phyloP scores from a whole-genome alignment of 257 asterid genomes.

The Solanum chiquidenum region DNA sequence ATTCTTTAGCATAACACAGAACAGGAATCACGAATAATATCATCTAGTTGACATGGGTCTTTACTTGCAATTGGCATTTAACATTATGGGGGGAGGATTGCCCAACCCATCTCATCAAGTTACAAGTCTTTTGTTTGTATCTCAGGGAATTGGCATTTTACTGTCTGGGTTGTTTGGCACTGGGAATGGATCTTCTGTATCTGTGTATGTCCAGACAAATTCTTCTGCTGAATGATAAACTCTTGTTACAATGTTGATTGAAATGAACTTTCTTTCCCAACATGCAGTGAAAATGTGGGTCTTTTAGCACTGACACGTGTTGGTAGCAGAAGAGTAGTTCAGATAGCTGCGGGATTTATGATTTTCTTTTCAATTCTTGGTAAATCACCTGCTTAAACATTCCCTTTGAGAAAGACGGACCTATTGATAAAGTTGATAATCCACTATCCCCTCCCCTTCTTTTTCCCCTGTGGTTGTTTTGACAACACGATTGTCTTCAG shows the following conservation, averaged over 20 bases:
- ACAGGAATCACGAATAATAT: neutral
- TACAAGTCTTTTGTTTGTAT: neutral
- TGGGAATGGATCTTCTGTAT: conserved; percentile 79
- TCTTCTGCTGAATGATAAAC: neutral
- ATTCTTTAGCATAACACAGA: neutral
- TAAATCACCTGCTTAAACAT: conserved; percentile 5
- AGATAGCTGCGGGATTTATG: conserved; percentile 95
- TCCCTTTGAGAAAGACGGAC: neutral
- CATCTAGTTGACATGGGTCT: neutral
- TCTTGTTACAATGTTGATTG: neutral
- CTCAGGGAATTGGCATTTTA: conserved; percentile 80
- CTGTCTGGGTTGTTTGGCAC: conserved; percentile 78
- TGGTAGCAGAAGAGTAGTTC: conserved; percentile 92
- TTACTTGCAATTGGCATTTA: neutral
- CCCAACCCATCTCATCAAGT: neutral
- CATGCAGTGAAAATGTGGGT: conserved; percentile 79
- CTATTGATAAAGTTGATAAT: neutral
- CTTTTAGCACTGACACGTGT: conserved; percentile 84
- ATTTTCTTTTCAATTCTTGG: conserved; percentile 89
- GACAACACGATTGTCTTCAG: conserved; percentile 18
- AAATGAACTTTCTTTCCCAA: neutral
- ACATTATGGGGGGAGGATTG: neutral
- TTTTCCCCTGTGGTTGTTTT: neutral
- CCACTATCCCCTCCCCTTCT: neutral
- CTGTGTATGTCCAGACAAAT: conserved; percentile 44